A percentile compares a stretch with the other conserved stretches of the same genome.
These are phyloP conservation scores for Boletus patriciae DNA, from an alignment of 768 basidiomycete species.

Conservation along the genomic window DNA sequence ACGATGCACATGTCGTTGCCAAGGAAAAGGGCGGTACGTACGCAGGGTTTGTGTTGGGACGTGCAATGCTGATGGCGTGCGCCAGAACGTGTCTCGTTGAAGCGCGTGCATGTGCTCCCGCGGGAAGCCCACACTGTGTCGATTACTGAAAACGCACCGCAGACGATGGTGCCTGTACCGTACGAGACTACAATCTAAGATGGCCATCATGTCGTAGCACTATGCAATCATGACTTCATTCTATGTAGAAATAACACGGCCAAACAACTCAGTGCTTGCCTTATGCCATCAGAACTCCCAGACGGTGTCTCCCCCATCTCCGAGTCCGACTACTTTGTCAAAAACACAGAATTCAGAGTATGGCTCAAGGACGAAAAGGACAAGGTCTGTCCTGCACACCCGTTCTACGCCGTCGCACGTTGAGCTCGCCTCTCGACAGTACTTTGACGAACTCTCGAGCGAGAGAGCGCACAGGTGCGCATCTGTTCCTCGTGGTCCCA, in stretches of 20 bases:
- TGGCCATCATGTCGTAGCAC: conserved; percentile 7
- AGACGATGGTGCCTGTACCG: conserved; percentile 88
- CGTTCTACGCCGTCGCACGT: background rate
- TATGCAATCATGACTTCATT: conserved; percentile 22
- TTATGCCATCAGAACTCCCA: conserved; percentile 44
- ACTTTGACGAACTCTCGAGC: conserved; percentile 78
- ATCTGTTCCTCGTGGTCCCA: conserved; percentile 9
- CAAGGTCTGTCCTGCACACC: conserved; percentile 42
- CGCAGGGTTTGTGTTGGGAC: background rate
- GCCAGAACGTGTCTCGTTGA: conserved; percentile 76
- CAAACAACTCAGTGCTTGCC: conserved; percentile 3
- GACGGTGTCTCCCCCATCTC: conserved; percentile 60
- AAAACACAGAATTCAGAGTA: conserved; percentile 79
- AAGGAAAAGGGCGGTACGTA: conserved; percentile 84
- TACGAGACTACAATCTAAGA: conserved; percentile 97
- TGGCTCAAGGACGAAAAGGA: conserved; percentile 80
- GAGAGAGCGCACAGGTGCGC: conserved; percentile 76
- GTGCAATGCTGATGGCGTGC: background rate
- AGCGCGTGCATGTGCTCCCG: conserved; percentile 82
- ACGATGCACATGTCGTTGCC: conserved; percentile 76
- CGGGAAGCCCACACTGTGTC: conserved; percentile 78
- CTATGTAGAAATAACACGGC: conserved; percentile 7
- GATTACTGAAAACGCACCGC: conserved; percentile 70
- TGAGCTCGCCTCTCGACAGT: conserved; percentile 1
- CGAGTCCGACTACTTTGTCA: conserved; percentile 87